phyloP scores from a whole-genome alignment of 768 basidiomycete species.

The Rhodotorula taiwanensis region DNA sequence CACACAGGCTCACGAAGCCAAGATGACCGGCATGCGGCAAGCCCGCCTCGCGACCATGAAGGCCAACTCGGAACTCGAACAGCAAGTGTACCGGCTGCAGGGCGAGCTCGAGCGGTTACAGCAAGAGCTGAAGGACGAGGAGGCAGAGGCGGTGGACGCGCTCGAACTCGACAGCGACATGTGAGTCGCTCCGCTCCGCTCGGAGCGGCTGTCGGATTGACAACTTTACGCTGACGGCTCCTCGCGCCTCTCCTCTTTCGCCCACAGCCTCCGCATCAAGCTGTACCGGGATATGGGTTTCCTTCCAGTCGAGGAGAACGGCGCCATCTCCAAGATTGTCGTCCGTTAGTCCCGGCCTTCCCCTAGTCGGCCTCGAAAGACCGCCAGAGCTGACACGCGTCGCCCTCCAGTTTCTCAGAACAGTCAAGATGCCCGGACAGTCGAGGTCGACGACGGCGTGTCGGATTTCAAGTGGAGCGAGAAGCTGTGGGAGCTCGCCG shows the following conservation, averaged over 20 bases:
- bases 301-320: constrained; percentile 31
- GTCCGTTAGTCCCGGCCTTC: constrained; percentile 18
- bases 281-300: constrained; percentile 35
- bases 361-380: not conserved
- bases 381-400: not conserved
- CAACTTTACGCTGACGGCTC: too few relatives aligned
- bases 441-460: constrained; percentile 16
- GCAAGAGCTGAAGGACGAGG: constrained; percentile 33
- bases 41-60: constrained; percentile 16
- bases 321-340: constrained; percentile 27
- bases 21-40: constrained; percentile 12
- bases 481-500: constrained; percentile 27
- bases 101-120: constrained; percentile 29
- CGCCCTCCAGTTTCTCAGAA: constrained; percentile 19
- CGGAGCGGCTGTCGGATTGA: too few relatives aligned
- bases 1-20: constrained; percentile 22
- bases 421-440: constrained; percentile 21
- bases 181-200: constrained; percentile 7
- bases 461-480: constrained; percentile 28
- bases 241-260: too few relatives aligned
- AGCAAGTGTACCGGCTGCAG: constrained; percentile 18
- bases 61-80: constrained; percentile 34
- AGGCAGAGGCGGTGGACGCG: constrained; percentile 26
- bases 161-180: constrained; percentile 27
- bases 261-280: constrained; percentile 24